Evolutionary conservation across 805 yeast genomes (phyloP).

Genomic region (Saccharomyces kudriavzevii): DNA sequence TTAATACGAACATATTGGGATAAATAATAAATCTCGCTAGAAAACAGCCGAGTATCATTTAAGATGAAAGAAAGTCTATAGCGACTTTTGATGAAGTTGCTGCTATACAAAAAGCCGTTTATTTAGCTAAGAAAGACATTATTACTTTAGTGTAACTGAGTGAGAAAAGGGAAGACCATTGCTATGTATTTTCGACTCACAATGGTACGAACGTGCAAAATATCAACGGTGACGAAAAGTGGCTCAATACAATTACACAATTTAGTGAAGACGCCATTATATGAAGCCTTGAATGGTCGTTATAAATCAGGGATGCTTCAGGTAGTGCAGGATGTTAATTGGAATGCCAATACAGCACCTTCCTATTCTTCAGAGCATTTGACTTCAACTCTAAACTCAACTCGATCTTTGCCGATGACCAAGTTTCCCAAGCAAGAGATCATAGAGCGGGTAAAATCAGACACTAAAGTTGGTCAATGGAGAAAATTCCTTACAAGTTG

Average conservation of each 20-base stretch:
- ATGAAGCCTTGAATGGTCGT: neutral
- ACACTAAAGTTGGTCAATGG: conserved; percentile 21
- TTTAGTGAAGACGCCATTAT: neutral
- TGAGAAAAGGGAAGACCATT: neutral
- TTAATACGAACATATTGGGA: neutral
- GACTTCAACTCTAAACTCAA: conserved; percentile 20
- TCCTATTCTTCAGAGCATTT: neutral
- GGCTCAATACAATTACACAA: neutral
- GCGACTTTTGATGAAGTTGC: neutral
- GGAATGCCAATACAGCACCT: neutral
- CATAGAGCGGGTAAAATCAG: conserved; percentile 21
- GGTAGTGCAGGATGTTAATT: neutral
- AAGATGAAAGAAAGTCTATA: neutral
- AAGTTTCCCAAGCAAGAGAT: conserved; percentile 24
- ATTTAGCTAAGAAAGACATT: neutral
- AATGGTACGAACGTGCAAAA: neutral
- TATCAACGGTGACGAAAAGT: neutral
- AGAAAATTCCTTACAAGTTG: conserved; percentile 29
- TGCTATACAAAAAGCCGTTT: neutral
- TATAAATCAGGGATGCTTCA: neutral
- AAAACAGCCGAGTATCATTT: neutral
- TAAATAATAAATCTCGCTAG: neutral
- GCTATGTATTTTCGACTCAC: neutral
- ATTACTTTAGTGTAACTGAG: neutral
- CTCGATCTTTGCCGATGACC: conserved; percentile 28